phyloP scores from a whole-genome alignment of 257 asterid species.

The Gynochthodes officinalis region DNA sequence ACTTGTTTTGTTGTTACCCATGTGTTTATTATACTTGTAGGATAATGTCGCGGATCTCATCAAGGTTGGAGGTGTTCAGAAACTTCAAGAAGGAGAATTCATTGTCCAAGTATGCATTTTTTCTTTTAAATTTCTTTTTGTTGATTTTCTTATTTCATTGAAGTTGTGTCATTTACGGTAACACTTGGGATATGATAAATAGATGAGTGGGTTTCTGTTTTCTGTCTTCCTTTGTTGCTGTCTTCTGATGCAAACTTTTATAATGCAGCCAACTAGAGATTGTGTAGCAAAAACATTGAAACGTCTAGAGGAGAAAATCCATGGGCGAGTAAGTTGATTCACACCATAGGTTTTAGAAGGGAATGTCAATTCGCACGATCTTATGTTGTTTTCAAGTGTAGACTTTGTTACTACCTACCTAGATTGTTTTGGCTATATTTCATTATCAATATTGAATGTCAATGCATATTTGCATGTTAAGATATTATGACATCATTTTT shows the following conservation, averaged over 20 bases:
- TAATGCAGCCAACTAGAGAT: conserved; percentile 93
- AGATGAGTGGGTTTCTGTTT: neutral
- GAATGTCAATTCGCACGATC: conserved; percentile 1
- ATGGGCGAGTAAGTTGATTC: conserved; percentile 79
- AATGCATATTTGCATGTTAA: neutral
- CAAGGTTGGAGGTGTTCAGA: conserved; percentile 93
- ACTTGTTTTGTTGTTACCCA: neutral
- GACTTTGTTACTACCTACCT: neutral
- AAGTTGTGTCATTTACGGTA: neutral
- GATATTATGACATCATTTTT: neutral
- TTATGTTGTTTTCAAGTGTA: neutral
- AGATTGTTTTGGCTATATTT: neutral
- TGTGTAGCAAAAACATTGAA: conserved; percentile 97
- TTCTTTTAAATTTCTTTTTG: too few species aligned
- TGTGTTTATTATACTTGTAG: conserved; percentile 31
- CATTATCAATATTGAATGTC: neutral
- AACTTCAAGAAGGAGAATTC: conserved; percentile 96
- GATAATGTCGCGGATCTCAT: conserved; percentile 93
- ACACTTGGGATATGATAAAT: neutral
- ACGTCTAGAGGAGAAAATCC: conserved; percentile 95
- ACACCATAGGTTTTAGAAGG: neutral
- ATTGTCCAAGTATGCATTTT: conserved; percentile 67
- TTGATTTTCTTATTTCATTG: neutral
- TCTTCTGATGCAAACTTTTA: conserved; percentile 1
- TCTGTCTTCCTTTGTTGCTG: neutral